These are phyloP conservation scores for Yamadazyma jaroonii DNA, from an alignment of 1,139 yeast species.

Conservation along the genomic window DNA sequence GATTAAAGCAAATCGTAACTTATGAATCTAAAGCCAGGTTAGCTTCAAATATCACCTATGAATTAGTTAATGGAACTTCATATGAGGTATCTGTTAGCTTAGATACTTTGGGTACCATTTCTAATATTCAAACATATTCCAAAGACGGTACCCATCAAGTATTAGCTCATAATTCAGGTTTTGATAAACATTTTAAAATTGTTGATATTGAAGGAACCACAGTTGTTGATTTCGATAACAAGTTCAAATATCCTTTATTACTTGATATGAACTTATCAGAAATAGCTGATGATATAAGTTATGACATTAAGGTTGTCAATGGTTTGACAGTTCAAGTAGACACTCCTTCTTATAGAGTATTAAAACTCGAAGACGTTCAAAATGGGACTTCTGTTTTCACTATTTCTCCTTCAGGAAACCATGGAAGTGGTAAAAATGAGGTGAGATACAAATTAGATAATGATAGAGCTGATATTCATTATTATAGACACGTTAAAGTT, in stretches of 20 bases:
- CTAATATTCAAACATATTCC: slow-evolving; percentile 31
- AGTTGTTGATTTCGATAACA: neutral
- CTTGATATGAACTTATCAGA: slow-evolving; percentile 7
- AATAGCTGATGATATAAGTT: slow-evolving; percentile 6
- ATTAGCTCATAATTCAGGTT: slow-evolving; percentile 27
- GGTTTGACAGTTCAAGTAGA: slow-evolving; percentile 18
- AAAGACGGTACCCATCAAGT: slow-evolving; percentile 30
- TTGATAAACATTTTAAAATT: slow-evolving; percentile 14
- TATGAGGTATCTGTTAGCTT: slow-evolving; percentile 20
- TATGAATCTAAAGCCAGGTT: slow-evolving; percentile 15
- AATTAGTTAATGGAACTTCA: slow-evolving; percentile 35
- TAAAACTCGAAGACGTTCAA: slow-evolving; percentile 18
- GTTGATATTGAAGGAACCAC: slow-evolving; percentile 10
- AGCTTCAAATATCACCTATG: slow-evolving; percentile 27
- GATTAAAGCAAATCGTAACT: slow-evolving; percentile 34
- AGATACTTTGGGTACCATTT: slow-evolving; percentile 20
- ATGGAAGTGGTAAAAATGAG: slow-evolving; percentile 43
- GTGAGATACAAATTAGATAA: slow-evolving; percentile 36
- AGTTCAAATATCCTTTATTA: slow-evolving; percentile 22
- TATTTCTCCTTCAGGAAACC: slow-evolving; percentile 47
- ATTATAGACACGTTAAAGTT: slow-evolving; percentile 41
- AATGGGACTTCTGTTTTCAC: slow-evolving; percentile 49
- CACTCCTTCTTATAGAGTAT: neutral
- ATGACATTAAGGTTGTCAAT: slow-evolving; percentile 17
- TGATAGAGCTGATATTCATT: slow-evolving; percentile 23